Conservation (phyloP, 2,329 filamentous ascomycete species). For the Fusarium citri region DNA sequence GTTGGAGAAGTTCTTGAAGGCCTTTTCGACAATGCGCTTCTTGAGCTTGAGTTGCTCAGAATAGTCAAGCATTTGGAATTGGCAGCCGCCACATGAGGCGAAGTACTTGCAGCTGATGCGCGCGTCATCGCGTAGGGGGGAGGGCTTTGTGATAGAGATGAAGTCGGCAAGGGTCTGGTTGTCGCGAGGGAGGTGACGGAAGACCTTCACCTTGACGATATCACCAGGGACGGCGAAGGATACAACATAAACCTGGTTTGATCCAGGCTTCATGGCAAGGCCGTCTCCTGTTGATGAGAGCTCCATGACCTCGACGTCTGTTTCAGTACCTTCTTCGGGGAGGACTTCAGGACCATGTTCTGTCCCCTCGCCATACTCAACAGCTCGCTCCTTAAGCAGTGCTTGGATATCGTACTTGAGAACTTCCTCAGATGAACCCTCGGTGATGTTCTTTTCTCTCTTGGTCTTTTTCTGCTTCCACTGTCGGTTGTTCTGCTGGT, state of each 20-base stretch:
- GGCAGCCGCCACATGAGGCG: slow-evolving; percentile 86
- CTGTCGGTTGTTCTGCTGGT: slow-evolving; percentile 37
- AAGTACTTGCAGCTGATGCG: slow-evolving; percentile 90
- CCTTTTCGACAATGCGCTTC: slow-evolving; percentile 86
- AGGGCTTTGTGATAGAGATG: slow-evolving; percentile 78
- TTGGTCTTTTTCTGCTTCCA: slow-evolving; percentile 65
- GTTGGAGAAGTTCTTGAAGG: slow-evolving; percentile 90
- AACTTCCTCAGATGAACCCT: slow-evolving; percentile 75
- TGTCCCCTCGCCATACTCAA: slow-evolving; percentile 44
- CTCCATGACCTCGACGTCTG: slow-evolving; percentile 83
- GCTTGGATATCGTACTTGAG: slow-evolving; percentile 71
- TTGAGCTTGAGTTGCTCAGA: slow-evolving; percentile 87
- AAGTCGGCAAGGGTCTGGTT: slow-evolving; percentile 85
- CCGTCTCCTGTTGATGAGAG: slow-evolving; percentile 95
- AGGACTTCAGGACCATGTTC: slow-evolving; percentile 55
- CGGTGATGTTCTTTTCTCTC: slow-evolving; percentile 69
- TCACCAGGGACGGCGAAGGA: slow-evolving; percentile 92
- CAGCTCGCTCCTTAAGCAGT: slow-evolving; percentile 60
- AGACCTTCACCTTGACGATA: slow-evolving; percentile 79
- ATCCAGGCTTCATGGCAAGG: slow-evolving; percentile 77
- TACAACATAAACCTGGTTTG: slow-evolving; percentile 79
- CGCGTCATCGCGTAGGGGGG: slow-evolving; percentile 79
- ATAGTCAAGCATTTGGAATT: slow-evolving; percentile 98
- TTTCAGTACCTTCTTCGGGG: slow-evolving; percentile 77
- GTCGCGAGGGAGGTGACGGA: slow-evolving; percentile 73